These are phyloP conservation scores for Ceratobasidium sp. DNA, from an alignment of 1,284 basidiomycete genomes.

Conservation along the genomic window DNA sequence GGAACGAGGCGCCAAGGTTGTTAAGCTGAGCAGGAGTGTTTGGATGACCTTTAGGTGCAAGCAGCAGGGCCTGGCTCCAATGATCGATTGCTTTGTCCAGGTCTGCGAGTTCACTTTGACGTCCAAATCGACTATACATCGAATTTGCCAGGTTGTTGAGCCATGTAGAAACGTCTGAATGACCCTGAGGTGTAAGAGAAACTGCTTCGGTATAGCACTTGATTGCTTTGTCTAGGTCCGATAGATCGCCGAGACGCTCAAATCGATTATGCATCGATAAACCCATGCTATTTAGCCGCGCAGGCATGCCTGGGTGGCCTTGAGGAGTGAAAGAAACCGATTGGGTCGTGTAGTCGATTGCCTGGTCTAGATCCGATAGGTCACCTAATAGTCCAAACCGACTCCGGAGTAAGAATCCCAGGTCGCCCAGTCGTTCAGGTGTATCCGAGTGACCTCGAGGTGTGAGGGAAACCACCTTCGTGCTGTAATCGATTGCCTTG, in stretches of 20 bases:
- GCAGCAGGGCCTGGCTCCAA: background rate
- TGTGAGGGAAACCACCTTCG: too few relatives aligned
- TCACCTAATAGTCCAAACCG: too few relatives aligned
- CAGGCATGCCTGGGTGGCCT: too few relatives aligned
- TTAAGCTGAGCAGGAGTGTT: background rate
- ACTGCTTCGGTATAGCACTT: background rate
- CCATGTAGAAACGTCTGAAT: background rate
- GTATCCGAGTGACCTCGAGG: too few relatives aligned
- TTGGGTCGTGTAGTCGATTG: too few relatives aligned
- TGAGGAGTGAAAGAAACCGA: too few relatives aligned
- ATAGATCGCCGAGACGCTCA: background rate
- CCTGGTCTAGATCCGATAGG: too few relatives aligned
- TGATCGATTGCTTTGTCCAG: background rate
- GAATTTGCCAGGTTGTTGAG: background rate
- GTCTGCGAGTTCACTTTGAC: background rate
- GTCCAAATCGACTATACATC: background rate
- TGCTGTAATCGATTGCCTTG: too few relatives aligned
- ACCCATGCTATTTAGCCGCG: too few relatives aligned
- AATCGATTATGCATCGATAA: background rate
- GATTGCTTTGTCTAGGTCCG: background rate
- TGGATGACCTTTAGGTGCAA: background rate
- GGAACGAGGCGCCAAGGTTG: background rate
- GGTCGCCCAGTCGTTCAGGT: too few relatives aligned
- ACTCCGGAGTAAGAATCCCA: too few relatives aligned
- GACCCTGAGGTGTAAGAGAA: background rate